phyloP scores from a whole-genome alignment of 1,284 basidiomycete genomes.

The Puccinia coronata region DNA sequence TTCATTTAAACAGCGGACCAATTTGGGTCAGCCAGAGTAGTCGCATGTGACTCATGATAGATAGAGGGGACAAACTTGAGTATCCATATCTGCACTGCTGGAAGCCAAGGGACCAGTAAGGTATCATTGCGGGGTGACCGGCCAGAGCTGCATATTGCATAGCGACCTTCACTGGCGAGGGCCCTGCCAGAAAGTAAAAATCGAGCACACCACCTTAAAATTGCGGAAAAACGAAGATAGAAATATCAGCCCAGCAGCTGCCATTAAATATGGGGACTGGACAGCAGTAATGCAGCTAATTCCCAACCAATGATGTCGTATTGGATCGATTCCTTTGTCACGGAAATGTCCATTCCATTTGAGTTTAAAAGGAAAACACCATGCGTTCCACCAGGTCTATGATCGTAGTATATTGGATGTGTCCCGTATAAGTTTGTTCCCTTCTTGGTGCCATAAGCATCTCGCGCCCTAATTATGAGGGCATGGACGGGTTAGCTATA shows the following conservation, averaged over 20 bases:
- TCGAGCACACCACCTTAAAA: conserved; percentile 65
- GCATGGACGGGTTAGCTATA: neutral
- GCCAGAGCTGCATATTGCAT: conserved; percentile 69
- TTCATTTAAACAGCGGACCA: neutral
- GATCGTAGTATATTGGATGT: conserved; percentile 50
- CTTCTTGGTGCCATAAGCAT: conserved; percentile 23
- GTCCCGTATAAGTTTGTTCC: conserved; percentile 49
- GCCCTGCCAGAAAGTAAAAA: conserved; percentile 72
- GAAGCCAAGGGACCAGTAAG: conserved; percentile 71
- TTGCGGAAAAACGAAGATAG: neutral
- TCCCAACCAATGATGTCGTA: conserved; percentile 65
- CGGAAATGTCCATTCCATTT: conserved; percentile 68
- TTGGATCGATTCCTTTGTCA: conserved; percentile 66
- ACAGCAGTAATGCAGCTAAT: neutral
- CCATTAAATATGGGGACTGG: too few relatives aligned
- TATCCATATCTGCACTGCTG: conserved; percentile 67
- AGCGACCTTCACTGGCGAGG: conserved; percentile 67
- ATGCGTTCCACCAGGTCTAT: conserved; percentile 45
- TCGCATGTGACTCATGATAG: neutral
- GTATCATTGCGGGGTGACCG: conserved; percentile 69
- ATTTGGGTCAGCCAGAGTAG: neutral
- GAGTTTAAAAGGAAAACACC: conserved; percentile 67
- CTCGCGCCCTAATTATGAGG: neutral
- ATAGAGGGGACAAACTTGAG: conserved; percentile 4
- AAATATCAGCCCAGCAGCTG: neutral